Evolutionary conservation across 257 asterid genomes (phyloP).

Genomic region (Solanum neorickii): DNA sequence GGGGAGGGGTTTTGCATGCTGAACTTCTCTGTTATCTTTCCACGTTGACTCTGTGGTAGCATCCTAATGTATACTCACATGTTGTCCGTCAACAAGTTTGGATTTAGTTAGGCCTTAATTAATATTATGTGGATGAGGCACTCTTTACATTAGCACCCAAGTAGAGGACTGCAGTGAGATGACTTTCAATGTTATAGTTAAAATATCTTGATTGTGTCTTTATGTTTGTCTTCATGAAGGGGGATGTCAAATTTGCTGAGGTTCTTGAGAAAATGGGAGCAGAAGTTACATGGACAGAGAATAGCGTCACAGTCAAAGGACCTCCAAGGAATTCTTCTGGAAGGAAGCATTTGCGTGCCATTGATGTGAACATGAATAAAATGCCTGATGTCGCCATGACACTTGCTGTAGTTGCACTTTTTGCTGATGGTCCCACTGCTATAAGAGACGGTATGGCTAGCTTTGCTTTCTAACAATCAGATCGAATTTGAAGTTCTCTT

Average conservation of each 20-base stretch:
- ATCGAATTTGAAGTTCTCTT: background rate
- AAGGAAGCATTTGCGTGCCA: conserved; percentile 67
- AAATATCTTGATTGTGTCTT: background rate
- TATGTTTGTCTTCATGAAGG: conserved; percentile 27
- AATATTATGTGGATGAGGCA: background rate
- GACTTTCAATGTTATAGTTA: background rate
- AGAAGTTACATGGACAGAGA: conserved; percentile 85
- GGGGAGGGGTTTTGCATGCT: background rate
- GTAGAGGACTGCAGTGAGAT: background rate
- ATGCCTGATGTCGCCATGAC: conserved; percentile 99
- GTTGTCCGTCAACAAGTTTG: background rate
- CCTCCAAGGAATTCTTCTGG: conserved; percentile 50
- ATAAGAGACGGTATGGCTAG: conserved; percentile 71
- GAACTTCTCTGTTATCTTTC: background rate
- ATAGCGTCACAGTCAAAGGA: conserved; percentile 85
- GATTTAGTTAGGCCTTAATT: background rate
- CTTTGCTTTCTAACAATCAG: background rate
- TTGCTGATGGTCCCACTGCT: conserved; percentile 86
- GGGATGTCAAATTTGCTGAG: conserved; percentile 83
- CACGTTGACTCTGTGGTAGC: background rate
- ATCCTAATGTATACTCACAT: background rate
- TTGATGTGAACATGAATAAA: conserved; percentile 94
- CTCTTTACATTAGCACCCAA: background rate
- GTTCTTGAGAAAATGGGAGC: conserved; percentile 97
- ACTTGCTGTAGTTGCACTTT: conserved; percentile 92